A percentile compares a stretch with the other conserved stretches of the same genome.
Conservation (phyloP, 2,329 filamentous ascomycete genomes). For the Monilinia polystroma region DNA sequence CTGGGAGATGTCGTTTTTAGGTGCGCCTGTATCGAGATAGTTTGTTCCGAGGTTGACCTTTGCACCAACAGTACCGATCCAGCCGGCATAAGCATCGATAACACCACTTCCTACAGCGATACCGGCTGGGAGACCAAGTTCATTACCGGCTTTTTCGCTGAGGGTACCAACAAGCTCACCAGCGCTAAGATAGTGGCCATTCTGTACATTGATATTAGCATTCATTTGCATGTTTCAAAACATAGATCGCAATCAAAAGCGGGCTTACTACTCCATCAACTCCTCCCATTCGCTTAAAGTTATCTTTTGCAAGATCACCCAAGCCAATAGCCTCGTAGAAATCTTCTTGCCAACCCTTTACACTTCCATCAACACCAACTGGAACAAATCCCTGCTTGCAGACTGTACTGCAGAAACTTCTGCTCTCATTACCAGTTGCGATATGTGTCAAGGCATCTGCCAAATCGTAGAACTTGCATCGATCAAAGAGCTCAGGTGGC, state of each 20-base stretch:
- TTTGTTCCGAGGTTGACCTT: constrained; percentile 76
- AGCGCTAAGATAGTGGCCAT: constrained; percentile 85
- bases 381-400: constrained; percentile 98
- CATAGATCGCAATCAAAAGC: constrained; percentile 43
- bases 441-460: constrained; percentile 91
- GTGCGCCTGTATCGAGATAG: constrained; percentile 63
- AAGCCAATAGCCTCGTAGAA: constrained; percentile 86
- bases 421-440: constrained; percentile 85
- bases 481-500: constrained; percentile 83
- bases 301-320: constrained; percentile 76
- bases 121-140: constrained; percentile 81
- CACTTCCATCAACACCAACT: constrained; percentile 93
- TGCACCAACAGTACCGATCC: constrained; percentile 98
- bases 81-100: constrained; percentile 97
- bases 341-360: constrained; percentile 97
- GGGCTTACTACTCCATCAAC: constrained; percentile 87
- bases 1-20: constrained; percentile 84
- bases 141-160: constrained; percentile 75
- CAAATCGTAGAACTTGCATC: constrained; percentile 96
- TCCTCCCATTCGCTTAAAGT: constrained; percentile 91
- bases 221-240: constrained; percentile 19
- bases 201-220: constrained; percentile 54
- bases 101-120: constrained; percentile 95
- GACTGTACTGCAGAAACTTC: constrained; percentile 93
- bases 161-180: constrained; percentile 86